Conservation (phyloP, 495 filamentous ascomycete genomes). For the Terfezia boudieri region DNA sequence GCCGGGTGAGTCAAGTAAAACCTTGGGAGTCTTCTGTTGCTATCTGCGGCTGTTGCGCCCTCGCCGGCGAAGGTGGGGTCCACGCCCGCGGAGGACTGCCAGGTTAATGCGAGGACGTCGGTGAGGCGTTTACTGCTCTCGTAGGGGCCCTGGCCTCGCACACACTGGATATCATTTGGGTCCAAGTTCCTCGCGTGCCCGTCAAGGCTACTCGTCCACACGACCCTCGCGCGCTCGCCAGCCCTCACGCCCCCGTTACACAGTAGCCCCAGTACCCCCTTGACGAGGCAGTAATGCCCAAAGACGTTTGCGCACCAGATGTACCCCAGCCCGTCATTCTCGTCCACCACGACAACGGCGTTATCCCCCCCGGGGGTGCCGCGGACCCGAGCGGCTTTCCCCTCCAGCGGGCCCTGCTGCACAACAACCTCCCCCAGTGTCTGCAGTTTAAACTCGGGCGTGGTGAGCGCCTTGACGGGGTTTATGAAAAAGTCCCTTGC, state of each 20-base stretch:
- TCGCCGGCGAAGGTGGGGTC: background rate
- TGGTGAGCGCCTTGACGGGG: conserved; percentile 45
- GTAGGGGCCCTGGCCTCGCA: conserved; percentile 41
- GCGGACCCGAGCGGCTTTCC: background rate
- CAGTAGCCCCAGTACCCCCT: conserved; percentile 54
- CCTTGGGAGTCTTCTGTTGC: conserved; percentile 22
- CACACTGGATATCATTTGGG: conserved; percentile 52
- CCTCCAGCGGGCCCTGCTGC: conserved; percentile 19
- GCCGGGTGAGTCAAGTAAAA: conserved; percentile 73
- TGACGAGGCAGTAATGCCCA: conserved; percentile 78
- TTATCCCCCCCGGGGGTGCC: background rate
- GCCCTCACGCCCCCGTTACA: conserved; percentile 32
- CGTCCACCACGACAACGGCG: background rate
- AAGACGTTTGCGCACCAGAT: conserved; percentile 86
- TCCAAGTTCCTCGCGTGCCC: conserved; percentile 32
- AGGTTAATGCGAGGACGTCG: conserved; percentile 59
- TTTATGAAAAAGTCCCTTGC: conserved; percentile 38
- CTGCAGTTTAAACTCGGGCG: conserved; percentile 51
- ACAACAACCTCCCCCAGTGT: conserved; percentile 31
- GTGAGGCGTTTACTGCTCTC: conserved; percentile 70
- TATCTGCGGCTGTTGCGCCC: background rate
- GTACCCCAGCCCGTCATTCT: conserved; percentile 31
- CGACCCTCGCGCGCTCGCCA: conserved; percentile 35
- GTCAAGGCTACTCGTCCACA: conserved; percentile 74
- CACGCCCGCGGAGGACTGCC: conserved; percentile 31